A percentile compares a stretch with the other conserved stretches of the same genome.
Conservation (phyloP, 768 basidiomycete species). For the Mycena olivaceomarginata region DNA sequence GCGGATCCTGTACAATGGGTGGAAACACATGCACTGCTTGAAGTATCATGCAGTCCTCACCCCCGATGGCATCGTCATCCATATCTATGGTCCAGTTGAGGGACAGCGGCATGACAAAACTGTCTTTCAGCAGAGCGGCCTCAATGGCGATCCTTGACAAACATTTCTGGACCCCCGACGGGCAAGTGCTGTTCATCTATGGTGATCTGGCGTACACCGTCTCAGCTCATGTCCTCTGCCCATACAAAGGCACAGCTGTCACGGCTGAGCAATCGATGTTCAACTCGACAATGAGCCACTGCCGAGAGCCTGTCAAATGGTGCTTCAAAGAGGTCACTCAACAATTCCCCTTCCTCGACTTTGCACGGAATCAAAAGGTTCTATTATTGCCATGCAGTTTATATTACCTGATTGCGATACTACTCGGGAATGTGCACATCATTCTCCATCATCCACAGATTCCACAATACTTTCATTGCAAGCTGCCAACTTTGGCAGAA, state of each 20-base stretch:
- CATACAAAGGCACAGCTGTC: slow-evolving; percentile 39
- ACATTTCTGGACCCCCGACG: too few species aligned
- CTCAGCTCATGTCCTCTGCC: slow-evolving; percentile 37
- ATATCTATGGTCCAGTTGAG: too few species aligned
- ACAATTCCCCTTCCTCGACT: slow-evolving; percentile 44
- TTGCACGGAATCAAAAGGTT: slow-evolving; percentile 39
- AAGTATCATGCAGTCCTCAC: too few species aligned
- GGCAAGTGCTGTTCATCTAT: too few species aligned
- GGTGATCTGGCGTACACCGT: not conserved
- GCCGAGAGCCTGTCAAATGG: slow-evolving; percentile 43
- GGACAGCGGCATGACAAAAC: too few species aligned
- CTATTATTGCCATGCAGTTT: slow-evolving; percentile 41
- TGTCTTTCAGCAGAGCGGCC: too few species aligned
- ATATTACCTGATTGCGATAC: slow-evolving; percentile 39
- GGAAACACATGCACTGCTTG: too few species aligned
- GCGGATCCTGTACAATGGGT: too few species aligned
- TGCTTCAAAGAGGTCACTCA: slow-evolving; percentile 41
- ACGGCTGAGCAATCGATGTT: slow-evolving; percentile 30
- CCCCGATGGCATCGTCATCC: too few species aligned
- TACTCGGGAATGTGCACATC: slow-evolving; percentile 41
- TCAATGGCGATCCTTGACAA: too few species aligned
- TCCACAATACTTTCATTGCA: slow-evolving; percentile 39
- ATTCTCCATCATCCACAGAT: slow-evolving; percentile 24
- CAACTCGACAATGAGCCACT: slow-evolving; percentile 44
- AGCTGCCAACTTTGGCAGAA: slow-evolving; percentile 40